Evolutionary conservation across 2,329 filamentous ascomycete genomes (phyloP).

Genomic region (Exophiala sp.): DNA sequence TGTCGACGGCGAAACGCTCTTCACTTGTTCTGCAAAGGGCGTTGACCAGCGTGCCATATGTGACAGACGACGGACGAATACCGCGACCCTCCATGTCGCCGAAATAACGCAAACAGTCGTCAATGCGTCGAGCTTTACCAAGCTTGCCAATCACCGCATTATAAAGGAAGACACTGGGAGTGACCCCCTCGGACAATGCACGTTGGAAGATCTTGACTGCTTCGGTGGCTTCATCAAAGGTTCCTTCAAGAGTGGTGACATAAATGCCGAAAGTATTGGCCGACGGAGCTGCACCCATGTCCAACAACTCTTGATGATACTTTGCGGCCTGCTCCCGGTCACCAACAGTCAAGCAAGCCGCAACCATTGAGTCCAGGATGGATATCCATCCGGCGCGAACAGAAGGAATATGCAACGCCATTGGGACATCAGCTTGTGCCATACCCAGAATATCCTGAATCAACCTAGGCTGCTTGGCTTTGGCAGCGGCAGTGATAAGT

Average conservation of each 20-base stretch:
- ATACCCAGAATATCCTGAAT: slow-evolving; percentile 83
- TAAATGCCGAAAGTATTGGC: slow-evolving; percentile 98
- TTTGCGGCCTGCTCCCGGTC: slow-evolving; percentile 74
- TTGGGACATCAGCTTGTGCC: slow-evolving; percentile 81
- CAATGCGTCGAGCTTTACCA: slow-evolving; percentile 93
- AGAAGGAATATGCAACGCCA: slow-evolving; percentile 73
- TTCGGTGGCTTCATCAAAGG: slow-evolving; percentile 93
- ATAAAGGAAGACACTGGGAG: slow-evolving; percentile 94
- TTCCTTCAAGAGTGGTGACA: slow-evolving; percentile 98
- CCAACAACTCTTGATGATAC: slow-evolving; percentile 84
- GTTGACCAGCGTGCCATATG: slow-evolving; percentile 97
- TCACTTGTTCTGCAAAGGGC: slow-evolving; percentile 95
- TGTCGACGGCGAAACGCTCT: slow-evolving; percentile 93
- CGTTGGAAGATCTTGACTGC: slow-evolving; percentile 96
- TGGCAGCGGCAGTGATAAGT: slow-evolving; percentile 82
- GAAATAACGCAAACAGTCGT: slow-evolving; percentile 97
- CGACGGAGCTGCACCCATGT: slow-evolving; percentile 84
- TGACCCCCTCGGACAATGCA: slow-evolving; percentile 86
- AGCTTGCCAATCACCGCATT: slow-evolving; percentile 98
- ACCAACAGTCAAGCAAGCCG: slow-evolving; percentile 77
- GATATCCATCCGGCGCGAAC: slow-evolving; percentile 95
- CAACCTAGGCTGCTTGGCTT: slow-evolving; percentile 72
- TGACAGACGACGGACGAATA: slow-evolving; percentile 93
- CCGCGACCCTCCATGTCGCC: slow-evolving; percentile 90
- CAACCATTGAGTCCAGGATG: slow-evolving; percentile 94